Percentiles rank a stretch among this genome's conserved stretches.
phyloP scores from a whole-genome alignment of 1,284 basidiomycete species.

The Macrocystidia cucumis region DNA sequence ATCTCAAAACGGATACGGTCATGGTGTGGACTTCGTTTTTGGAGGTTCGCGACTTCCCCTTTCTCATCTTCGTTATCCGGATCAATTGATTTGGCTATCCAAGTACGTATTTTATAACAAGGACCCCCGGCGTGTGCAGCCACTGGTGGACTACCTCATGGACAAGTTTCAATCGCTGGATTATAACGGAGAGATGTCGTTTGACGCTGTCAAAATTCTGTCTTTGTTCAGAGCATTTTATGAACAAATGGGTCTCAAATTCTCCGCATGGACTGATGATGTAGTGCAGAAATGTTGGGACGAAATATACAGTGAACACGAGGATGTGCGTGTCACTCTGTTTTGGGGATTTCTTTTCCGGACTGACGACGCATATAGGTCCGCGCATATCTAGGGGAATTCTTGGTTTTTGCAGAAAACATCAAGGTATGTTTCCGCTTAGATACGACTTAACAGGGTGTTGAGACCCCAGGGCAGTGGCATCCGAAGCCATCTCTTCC shows the following conservation, averaged over 20 bases:
- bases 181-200: constrained; percentile 70
- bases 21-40: constrained; percentile 65
- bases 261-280: constrained; percentile 67
- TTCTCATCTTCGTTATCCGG: constrained; percentile 3
- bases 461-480: constrained; percentile 32
- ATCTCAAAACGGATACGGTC: constrained; percentile 60
- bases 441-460: not conserved
- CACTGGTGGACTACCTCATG: constrained; percentile 70
- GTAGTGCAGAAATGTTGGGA: constrained; percentile 64
- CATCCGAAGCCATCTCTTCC: constrained; percentile 63
- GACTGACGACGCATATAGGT: constrained; percentile 32
- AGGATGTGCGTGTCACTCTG: constrained; percentile 46
- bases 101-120: constrained; percentile 72
- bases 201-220: constrained; percentile 59
- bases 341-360: not conserved
- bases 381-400: constrained; percentile 65
- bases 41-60: constrained; percentile 47
- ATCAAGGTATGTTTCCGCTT: constrained; percentile 44
- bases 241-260: constrained; percentile 73
- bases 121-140: constrained; percentile 80
- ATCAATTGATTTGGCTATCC: constrained; percentile 1
- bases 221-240: constrained; percentile 61
- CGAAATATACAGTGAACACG: constrained; percentile 71
- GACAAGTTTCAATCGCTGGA: constrained; percentile 56
- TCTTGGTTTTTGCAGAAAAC: constrained; percentile 68